Evolutionary conservation across 495 filamentous ascomycete genomes (phyloP), one percentile per base, ranked within the genome.

Genomic region (Echria macrotheca): DNA sequence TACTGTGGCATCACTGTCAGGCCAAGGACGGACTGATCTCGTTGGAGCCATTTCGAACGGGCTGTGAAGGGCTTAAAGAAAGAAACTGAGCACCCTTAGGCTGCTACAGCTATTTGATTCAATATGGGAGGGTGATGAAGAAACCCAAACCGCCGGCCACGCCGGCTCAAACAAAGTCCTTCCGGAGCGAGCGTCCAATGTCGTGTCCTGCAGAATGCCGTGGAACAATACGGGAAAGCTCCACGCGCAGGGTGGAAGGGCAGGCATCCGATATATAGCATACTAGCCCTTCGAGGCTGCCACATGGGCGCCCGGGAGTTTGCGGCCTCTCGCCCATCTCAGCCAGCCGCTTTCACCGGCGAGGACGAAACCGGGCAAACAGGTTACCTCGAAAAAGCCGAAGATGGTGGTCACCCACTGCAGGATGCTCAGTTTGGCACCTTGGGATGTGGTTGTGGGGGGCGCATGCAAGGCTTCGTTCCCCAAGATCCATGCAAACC

Each of bases 1-100:
- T 15, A 62, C 63, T 62, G 63, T 68, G 24, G 54, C 53, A 42
- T 49, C n/a, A n/a, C n/a, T n/a, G n/a, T n/a, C n/a, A n/a, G n/a
- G n/a, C n/a, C n/a, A n/a, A n/a, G n/a, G n/a, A n/a, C n/a, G n/a
- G n/a, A n/a, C n/a, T n/a, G n/a, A n/a, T n/a, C n/a, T n/a, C n/a
- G n/a, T n/a, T n/a, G n/a, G n/a, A n/a, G n/a, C n/a, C n/a, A n/a
- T n/a, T n/a, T n/a, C n/a, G n/a, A n/a, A n/a, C n/a, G n/a, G n/a
- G n/a, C n/a, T n/a, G n/a, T n/a, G n/a, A n/a, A n/a, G n/a, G n/a
- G 49, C 17, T 25, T 37, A 8, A 22, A 31, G 18, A 28, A 5
- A 45, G 49, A 37, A 32, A 10, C 14, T 24, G 47, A 38, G 24
- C 23, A 32, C 14, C 24, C 40, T 15, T 46, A 44, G 17, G 38